Base-by-base conservation (phyloP, 805 yeast genomes). In the Yamadazyma philogaea region DNA sequence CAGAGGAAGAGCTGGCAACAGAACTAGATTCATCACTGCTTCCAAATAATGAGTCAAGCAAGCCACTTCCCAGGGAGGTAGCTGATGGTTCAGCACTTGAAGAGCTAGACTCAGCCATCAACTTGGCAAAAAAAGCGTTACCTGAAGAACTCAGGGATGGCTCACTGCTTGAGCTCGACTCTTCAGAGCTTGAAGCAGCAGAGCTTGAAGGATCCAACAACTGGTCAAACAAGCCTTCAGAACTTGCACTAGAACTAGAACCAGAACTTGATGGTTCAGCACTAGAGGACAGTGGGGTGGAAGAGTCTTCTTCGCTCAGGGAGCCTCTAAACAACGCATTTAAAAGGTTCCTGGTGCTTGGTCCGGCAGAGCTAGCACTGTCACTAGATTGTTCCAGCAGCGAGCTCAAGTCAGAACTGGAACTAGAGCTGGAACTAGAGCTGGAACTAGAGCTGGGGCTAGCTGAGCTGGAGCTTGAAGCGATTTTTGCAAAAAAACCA, bases 361-460 rank as follows among this genome's bases (percentile, higher is more conserved):
- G 27, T 5, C 31, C 17, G 33, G 39, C 8, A 16, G 32, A 3
- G 8, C 21, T 17, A 26, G 39, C 16, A 26, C 19, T 28, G 19
- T 17, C 32, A 19, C 35, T 18, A n/a, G n/a, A n/a, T n/a, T n/a
- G n/a, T n/a, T n/a, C n/a, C n/a, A n/a, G n/a, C n/a, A n/a, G n/a
- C n/a, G n/a, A 19, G 41, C 17, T n/a, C n/a, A n/a, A 24, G 28
- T 7, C 12, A n/a, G 40, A n/a, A 11, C 34, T 14, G 20, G 34
- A 32, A 16, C 39, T 24, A 22, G 39, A 32, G 15, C 44, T 27
- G 33, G 32, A 15, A 27, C 37, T 34, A 7, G 53, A 35, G 27
- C 46, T 42, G 16, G 52, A 44, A 32, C 51, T 47, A 11, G 54
- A 41, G 18, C 52, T 46, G 3, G 53, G 39, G 10, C 42, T 37